Evolutionary conservation across 371 early-diverging fungal species (phyloP), one percentile per base, ranked within the genome.

Genomic region (Caulochytrium protostelioides): DNA sequence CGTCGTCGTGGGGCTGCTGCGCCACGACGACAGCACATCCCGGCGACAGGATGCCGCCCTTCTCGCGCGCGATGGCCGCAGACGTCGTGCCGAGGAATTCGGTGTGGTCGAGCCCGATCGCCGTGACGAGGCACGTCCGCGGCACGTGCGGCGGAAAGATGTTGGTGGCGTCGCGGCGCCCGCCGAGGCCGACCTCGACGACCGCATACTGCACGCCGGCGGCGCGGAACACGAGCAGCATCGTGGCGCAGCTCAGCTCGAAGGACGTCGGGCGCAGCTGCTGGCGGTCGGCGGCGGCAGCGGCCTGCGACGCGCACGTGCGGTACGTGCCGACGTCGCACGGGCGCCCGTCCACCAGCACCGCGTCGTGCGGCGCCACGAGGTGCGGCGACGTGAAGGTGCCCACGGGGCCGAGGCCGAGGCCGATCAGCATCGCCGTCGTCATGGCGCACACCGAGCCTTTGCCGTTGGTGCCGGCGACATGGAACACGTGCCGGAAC

Each of bases 141-240:
- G 65, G 59, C 7, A 49, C 41, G 0, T 63, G 52, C 7, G 37
- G 32, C 7, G 45, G 52, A 43, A 82, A 64, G 0, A 80, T 74
- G 45, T 79, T 84, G 1, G 85, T 84, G 0, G 85, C 82, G 40
- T 84, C 85, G 16, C 72, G 44, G 13, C 55, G 32, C 7, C 85
- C 85, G 21, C 85, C 85, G 35, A 84, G 30, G 2, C 85, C 85
- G 6, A 79, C 79, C 47, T 84, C 85, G 8, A 83, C 50, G 4
- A 84, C 70, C 0, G 71, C 74, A 28, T n/a, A n/a, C n/a, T n/a
- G n/a, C n/a, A n/a, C n/a, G n/a, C n/a, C n/a, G n/a, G n/a, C n/a
- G n/a, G n/a, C n/a, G n/a, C n/a, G n/a, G n/a, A n/a, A n/a, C n/a
- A n/a, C n/a, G n/a, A n/a, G n/a, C n/a, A n/a, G n/a, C n/a, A n/a